A percentile compares a stretch with the other conserved stretches of the same genome.
phyloP scores from a whole-genome alignment of 1,284 basidiomycete species.

The Apiotrichum montevideense region DNA sequence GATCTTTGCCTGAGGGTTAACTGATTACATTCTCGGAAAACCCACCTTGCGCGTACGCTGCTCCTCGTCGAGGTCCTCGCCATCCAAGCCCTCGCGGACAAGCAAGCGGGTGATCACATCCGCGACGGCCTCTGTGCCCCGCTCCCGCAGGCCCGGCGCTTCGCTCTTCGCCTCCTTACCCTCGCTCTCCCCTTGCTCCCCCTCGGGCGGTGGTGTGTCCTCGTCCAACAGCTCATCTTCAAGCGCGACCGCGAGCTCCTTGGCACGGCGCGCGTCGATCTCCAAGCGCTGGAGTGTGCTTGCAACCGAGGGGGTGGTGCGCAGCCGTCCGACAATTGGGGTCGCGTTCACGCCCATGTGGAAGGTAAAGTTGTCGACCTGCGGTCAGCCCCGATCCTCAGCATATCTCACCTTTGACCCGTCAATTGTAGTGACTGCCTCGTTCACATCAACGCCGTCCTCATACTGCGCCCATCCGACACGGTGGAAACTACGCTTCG shows the following conservation, averaged over 20 bases:
- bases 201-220: conserved; percentile 12
- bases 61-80: conserved; percentile 29
- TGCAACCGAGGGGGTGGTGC: conserved; percentile 71
- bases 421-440: conserved; percentile 63
- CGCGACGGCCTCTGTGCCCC: conserved; percentile 39
- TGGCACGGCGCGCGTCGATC: conserved; percentile 69
- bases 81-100: conserved; percentile 25
- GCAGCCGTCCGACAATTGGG: conserved; percentile 68
- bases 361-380: conserved; percentile 90
- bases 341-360: conserved; percentile 77
- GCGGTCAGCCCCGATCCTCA: conserved; percentile 6
- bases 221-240: conserved; percentile 57
- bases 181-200: conserved; percentile 41
- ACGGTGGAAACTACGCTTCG: conserved; percentile 83
- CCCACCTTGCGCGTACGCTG: conserved; percentile 28
- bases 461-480: conserved; percentile 84
- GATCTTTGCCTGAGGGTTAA: conserved; percentile 34
- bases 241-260: conserved; percentile 60
- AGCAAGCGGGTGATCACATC: conserved; percentile 30
- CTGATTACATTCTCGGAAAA: background rate
- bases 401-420: conserved; percentile 68
- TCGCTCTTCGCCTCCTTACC: conserved; percentile 12
- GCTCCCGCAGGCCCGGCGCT: conserved; percentile 26
- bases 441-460: conserved; percentile 71
- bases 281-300: conserved; percentile 68